Percentiles rank a stretch among this genome's conserved stretches.
These are phyloP conservation scores for Omphalea diandra DNA, from an alignment of 441 rosid species.

Conservation along the genomic window DNA sequence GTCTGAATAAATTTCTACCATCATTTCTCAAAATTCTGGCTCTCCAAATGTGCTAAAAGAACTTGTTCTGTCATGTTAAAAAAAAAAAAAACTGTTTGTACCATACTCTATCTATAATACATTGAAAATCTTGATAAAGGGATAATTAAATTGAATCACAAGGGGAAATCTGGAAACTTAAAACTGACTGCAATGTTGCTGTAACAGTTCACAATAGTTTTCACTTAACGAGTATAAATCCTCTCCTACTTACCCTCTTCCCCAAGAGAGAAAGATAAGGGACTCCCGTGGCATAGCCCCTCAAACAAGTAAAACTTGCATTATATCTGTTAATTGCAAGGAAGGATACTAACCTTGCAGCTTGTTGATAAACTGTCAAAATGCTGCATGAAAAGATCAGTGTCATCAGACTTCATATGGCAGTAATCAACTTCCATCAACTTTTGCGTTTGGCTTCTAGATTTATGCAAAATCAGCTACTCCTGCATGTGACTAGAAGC, in stretches of 20 bases:
- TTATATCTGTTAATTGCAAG: not conserved
- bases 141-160: not conserved
- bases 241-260: no score
- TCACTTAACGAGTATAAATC: no score
- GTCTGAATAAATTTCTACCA: not conserved
- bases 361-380: constrained; percentile 51
- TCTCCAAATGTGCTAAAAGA: not conserved
- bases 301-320: not conserved
- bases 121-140: not conserved
- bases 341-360: constrained; percentile 39
- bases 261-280: no score
- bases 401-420: constrained; percentile 32
- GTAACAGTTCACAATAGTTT: not conserved
- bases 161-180: not conserved
- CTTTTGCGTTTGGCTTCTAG: constrained; percentile 32
- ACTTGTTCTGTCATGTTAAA: not conserved
- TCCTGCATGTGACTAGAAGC: constrained; percentile 20
- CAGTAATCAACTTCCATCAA: constrained; percentile 23
- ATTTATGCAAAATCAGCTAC: constrained; percentile 24
- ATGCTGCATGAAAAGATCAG: constrained; percentile 49
- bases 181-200: not conserved
- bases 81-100: not conserved
- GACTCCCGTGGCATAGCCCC: no score
- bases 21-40: not conserved
- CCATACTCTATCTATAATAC: not conserved